phyloP scores from a whole-genome alignment of 345 rosid species.

The Erodium maritimum region DNA sequence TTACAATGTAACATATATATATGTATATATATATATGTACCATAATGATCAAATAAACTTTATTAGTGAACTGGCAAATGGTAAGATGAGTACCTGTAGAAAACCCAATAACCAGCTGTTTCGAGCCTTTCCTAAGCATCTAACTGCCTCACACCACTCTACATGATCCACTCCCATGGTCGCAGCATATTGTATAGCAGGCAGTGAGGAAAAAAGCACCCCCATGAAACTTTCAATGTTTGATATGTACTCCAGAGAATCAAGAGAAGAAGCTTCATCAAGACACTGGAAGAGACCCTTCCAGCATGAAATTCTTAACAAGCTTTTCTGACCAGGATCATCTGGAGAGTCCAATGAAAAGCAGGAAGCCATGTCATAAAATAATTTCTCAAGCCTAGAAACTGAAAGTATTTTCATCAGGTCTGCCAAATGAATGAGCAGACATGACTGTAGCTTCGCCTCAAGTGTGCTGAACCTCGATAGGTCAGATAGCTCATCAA shows the following conservation, averaged over 20 bases:
- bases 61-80: not conserved
- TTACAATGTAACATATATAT: not conserved
- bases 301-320: conserved; percentile 63
- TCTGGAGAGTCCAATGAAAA: conserved; percentile 32
- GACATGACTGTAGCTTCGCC: conserved; percentile 46
- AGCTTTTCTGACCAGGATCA: conserved; percentile 32
- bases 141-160: conserved; percentile 54
- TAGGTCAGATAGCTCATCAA: conserved; percentile 68
- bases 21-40: not conserved
- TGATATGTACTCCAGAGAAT: conserved; percentile 36
- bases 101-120: conserved; percentile 55
- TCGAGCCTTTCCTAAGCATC: conserved; percentile 58
- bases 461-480: conserved; percentile 69
- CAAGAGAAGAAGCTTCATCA: conserved; percentile 51
- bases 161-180: conserved; percentile 12
- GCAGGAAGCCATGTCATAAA: conserved; percentile 46
- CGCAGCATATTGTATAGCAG: conserved; percentile 26
- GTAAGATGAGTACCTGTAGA: conserved; percentile 40
- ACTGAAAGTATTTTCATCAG: conserved; percentile 59
- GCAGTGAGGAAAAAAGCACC: conserved; percentile 51
- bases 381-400: conserved; percentile 65
- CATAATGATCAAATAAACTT: no score
- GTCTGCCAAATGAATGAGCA: conserved; percentile 51
- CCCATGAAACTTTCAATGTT: conserved; percentile 56
- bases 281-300: conserved; percentile 62